Conservation (phyloP, 805 yeast genomes). For the Clavispora santaluciae region DNA sequence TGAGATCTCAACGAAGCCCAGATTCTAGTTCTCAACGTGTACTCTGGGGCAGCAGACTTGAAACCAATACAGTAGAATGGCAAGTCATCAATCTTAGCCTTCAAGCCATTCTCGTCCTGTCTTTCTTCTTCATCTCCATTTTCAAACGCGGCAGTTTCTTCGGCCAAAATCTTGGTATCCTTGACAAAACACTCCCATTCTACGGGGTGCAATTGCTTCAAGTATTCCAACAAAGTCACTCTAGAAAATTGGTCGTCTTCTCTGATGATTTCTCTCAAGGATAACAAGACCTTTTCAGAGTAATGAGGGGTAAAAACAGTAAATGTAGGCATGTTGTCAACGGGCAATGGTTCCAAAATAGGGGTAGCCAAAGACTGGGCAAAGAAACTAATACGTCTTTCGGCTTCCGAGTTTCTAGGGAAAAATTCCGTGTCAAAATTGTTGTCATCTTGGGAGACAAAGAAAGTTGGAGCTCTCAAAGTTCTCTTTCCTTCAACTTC, state of each 20-base stretch:
- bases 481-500: slow-evolving; percentile 98
- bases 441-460: slow-evolving; percentile 94
- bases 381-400: slow-evolving; percentile 98
- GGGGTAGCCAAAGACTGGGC: slow-evolving; percentile 99
- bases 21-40: slow-evolving; percentile 42
- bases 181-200: slow-evolving; percentile 57
- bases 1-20: slow-evolving; percentile 47
- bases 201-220: slow-evolving; percentile 50
- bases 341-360: slow-evolving; percentile 97
- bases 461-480: slow-evolving; percentile 97
- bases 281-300: slow-evolving; percentile 72
- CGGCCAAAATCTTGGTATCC: slow-evolving; percentile 51
- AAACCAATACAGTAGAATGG: slow-evolving; percentile 45
- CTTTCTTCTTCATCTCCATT: slow-evolving; percentile 44
- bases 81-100: slow-evolving; percentile 66
- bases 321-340: slow-evolving; percentile 99
- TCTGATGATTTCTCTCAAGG: slow-evolving; percentile 72
- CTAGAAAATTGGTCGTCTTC: slow-evolving; percentile 62
- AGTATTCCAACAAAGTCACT: slow-evolving; percentile 50
- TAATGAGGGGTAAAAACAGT: slow-evolving; percentile 89
- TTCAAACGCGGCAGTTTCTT: slow-evolving; percentile 72
- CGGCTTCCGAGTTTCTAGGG: slow-evolving; percentile 97
- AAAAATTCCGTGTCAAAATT: slow-evolving; percentile 94
- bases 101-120: slow-evolving; percentile 57
- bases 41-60: slow-evolving; percentile 45